phyloP scores from a whole-genome alignment of 2,329 filamentous ascomycete genomes.

The Albophoma yamanashiensis region DNA sequence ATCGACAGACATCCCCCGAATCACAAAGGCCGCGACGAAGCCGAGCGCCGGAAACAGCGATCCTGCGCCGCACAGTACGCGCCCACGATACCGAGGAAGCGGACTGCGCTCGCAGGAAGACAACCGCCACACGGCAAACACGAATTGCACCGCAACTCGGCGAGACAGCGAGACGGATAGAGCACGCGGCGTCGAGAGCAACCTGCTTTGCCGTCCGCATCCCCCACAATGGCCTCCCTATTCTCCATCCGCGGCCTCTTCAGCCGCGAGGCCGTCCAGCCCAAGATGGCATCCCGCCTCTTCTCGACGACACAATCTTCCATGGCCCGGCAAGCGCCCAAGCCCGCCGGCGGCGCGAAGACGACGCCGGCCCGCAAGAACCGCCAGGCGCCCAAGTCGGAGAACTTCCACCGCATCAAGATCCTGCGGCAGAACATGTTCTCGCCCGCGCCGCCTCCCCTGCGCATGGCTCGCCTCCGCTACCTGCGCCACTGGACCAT shows the following conservation, averaged over 20 bases:
- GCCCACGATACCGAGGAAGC: neutral
- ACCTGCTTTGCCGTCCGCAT: neutral
- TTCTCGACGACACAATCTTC: slow-evolving; percentile 20
- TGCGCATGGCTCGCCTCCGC: slow-evolving; percentile 81
- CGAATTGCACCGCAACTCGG: no score
- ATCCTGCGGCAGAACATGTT: slow-evolving; percentile 38
- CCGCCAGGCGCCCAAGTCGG: slow-evolving; percentile 19
- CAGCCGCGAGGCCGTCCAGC: slow-evolving; percentile 9
- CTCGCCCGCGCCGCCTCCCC: slow-evolving; percentile 48
- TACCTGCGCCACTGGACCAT: slow-evolving; percentile 97
- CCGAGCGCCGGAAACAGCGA: neutral
- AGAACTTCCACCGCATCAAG: slow-evolving; percentile 30
- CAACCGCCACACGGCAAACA: neutral
- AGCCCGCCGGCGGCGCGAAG: slow-evolving; percentile 10
- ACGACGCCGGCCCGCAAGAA: slow-evolving; percentile 15
- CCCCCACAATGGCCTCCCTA: slow-evolving; percentile 15
- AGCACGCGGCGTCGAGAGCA: neutral
- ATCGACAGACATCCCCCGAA: neutral
- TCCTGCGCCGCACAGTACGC: neutral
- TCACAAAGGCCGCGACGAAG: neutral
- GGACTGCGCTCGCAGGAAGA: neutral
- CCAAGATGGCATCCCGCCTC: slow-evolving; percentile 10
- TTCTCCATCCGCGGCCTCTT: slow-evolving; percentile 20
- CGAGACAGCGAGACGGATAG: neutral
- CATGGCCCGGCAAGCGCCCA: slow-evolving; percentile 18